A percentile compares a stretch with the other conserved stretches of the same genome.
These are phyloP conservation scores for Neurospora cerealis DNA, from an alignment of 495 filamentous ascomycete genomes.

Conservation along the genomic window DNA sequence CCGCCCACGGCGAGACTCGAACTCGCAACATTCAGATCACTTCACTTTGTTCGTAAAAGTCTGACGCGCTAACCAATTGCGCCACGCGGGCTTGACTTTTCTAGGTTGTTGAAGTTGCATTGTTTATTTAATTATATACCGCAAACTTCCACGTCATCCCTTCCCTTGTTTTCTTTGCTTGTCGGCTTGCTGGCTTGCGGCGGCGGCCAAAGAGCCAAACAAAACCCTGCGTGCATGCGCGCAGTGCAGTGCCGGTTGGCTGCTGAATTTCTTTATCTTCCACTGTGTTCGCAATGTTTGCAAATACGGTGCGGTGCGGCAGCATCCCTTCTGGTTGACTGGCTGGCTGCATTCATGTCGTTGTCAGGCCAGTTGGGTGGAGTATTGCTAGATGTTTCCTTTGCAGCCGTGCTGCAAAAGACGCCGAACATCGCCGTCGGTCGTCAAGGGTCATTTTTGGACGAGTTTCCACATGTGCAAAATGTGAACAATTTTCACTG, in stretches of 20 bases:
- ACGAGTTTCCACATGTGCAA: neutral
- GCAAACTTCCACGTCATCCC: neutral
- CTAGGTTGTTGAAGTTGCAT: neutral
- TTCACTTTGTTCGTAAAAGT: constrained; percentile 13
- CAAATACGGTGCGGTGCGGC: neutral
- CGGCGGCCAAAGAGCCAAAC: neutral
- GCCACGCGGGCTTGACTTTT: constrained; percentile 13
- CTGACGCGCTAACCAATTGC: constrained; percentile 25
- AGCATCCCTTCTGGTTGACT: neutral
- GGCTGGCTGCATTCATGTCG: neutral
- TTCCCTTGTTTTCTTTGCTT: neutral
- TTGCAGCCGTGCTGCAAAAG: neutral
- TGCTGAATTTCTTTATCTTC: neutral
- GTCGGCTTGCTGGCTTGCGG: no score
- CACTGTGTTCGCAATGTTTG: neutral
- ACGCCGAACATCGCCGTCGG: no score
- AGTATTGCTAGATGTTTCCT: neutral
- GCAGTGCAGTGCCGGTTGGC: neutral
- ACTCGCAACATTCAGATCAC: constrained; percentile 25
- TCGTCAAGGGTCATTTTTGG: no score
- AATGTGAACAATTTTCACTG: neutral
- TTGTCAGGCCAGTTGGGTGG: neutral
- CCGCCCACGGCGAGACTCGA: constrained; percentile 24
- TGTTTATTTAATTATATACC: neutral
- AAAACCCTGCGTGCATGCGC: neutral